Conservation (phyloP, 805 yeast species). For the Starmerella vaccinii region DNA sequence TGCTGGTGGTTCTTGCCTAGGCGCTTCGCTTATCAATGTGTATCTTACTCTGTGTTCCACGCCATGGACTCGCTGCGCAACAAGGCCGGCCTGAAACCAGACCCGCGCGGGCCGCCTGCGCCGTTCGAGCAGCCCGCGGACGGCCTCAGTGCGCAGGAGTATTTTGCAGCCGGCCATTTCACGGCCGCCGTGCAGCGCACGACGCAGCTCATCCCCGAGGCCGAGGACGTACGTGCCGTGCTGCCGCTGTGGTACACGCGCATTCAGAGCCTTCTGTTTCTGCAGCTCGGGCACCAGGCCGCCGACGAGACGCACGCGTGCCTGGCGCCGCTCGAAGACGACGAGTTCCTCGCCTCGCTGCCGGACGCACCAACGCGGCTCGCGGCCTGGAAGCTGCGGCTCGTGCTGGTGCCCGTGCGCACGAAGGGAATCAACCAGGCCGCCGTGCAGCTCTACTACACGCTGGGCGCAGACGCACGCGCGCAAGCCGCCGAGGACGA, state of each 20-base stretch:
- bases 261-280: constrained; percentile 26
- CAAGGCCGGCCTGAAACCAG: not conserved
- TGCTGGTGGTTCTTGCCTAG: too few species aligned
- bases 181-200: constrained; percentile 26
- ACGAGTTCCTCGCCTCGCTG: constrained; percentile 14
- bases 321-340: constrained; percentile 24
- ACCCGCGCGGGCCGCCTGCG: not conserved
- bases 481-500: constrained; percentile 15
- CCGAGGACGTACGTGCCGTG: constrained; percentile 14
- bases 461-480: constrained; percentile 32
- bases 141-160: constrained; percentile 10
- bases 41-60: not conserved
- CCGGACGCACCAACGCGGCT: constrained; percentile 22
- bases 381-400: constrained; percentile 31
- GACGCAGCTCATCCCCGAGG: constrained; percentile 14
- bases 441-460: constrained; percentile 29
- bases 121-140: not conserved
- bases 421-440: constrained; percentile 31
- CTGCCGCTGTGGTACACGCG: constrained; percentile 29
- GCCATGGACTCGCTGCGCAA: constrained; percentile 5
- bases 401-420: constrained; percentile 28
- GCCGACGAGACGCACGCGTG: constrained; percentile 29
- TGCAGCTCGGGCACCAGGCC: constrained; percentile 24
- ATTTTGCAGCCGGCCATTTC: constrained; percentile 24
- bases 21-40: constrained; percentile 3